Conservation (phyloP, 179 eudicot genomes). For the Gypsophila paniculata region DNA sequence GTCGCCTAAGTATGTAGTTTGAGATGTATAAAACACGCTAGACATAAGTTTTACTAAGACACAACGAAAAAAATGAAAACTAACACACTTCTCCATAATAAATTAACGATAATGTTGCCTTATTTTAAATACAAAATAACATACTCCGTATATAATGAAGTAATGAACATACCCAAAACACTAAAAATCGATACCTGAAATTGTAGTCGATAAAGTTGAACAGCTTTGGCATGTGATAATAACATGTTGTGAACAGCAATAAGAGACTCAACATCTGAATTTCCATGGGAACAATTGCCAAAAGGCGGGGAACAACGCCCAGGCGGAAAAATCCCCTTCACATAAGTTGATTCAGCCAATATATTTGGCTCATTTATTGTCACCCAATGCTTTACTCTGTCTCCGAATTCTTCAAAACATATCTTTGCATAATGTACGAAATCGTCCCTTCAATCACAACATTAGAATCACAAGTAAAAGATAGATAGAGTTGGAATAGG, state of each 20-base stretch:
- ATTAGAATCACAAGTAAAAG: neutral
- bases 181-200: constrained; percentile 48
- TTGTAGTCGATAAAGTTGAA: constrained; percentile 42
- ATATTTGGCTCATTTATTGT: constrained; percentile 80
- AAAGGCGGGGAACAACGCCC: constrained; percentile 67
- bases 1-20: too few species aligned
- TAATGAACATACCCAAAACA: too few species aligned
- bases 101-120: too few species aligned
- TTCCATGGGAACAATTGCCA: constrained; percentile 60
- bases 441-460: constrained; percentile 50
- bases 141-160: too few species aligned
- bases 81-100: too few species aligned
- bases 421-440: constrained; percentile 49
- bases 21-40: too few species aligned
- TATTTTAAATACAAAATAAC: too few species aligned
- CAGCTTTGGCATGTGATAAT: constrained; percentile 65
- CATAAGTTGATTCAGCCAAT: constrained; percentile 34
- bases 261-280: constrained; percentile 71
- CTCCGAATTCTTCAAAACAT: constrained; percentile 66
- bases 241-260: constrained; percentile 61
- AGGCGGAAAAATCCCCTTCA: constrained; percentile 58
- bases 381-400: constrained; percentile 69
- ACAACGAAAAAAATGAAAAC: too few species aligned
- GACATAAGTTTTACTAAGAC: too few species aligned
- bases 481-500: too few species aligned